Percentiles rank a stretch among this genome's conserved stretches.
phyloP scores from a whole-genome alignment of 2,329 filamentous ascomycete genomes.

The Diaporthe ampelina region DNA sequence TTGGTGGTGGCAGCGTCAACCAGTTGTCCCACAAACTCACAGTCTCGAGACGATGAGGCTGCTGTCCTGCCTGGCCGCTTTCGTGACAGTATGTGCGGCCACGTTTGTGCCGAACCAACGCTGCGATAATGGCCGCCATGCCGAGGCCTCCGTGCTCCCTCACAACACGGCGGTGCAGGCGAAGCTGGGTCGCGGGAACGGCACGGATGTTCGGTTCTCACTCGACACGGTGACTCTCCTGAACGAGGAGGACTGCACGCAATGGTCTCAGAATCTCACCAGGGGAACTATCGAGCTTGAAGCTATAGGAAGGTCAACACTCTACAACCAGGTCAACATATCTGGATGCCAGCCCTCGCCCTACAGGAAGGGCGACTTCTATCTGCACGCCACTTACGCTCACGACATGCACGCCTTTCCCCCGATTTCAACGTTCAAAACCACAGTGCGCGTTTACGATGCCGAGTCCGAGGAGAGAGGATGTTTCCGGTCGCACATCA shows the following conservation, averaged over 20 bases:
- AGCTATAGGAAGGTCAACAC: slow-evolving; percentile 3
- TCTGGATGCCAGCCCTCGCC: neutral
- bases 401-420: neutral
- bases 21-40: neutral
- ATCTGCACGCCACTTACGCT: neutral
- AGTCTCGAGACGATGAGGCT: slow-evolving; percentile 13
- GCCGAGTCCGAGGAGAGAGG: neutral
- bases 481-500: slow-evolving; percentile 10
- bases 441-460: slow-evolving; percentile 1
- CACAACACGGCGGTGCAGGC: neutral
- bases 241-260: neutral
- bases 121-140: neutral
- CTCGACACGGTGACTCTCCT: neutral
- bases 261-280: neutral
- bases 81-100: slow-evolving; percentile 1
- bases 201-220: neutral
- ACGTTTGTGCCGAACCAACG: neutral
- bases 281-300: slow-evolving; percentile 16
- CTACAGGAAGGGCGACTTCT: neutral
- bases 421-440: neutral
- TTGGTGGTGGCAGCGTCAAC: neutral
- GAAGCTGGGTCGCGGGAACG: neutral
- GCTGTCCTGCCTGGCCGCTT: neutral
- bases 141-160: neutral
- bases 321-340: slow-evolving; percentile 8